Percentiles rank a stretch among this genome's conserved stretches.
Conservation (phyloP, 2,329 filamentous ascomycete species). For the Bipolaris zeicola region DNA sequence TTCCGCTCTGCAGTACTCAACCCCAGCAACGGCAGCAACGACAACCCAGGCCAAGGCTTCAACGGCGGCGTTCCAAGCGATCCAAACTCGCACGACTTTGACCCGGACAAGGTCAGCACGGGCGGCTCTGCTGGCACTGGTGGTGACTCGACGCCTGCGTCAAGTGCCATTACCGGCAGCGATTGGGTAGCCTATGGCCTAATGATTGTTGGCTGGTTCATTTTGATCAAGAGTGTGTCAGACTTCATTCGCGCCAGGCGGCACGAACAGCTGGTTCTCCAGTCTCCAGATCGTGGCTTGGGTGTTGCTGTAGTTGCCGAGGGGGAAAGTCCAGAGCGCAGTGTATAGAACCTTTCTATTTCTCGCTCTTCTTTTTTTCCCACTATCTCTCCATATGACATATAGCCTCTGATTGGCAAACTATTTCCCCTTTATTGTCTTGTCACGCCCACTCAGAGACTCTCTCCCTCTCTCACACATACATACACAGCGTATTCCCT, state of each 20-base stretch:
- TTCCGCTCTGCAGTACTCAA: conserved; percentile 69
- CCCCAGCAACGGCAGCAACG: conserved; percentile 45
- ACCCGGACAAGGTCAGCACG: conserved; percentile 69
- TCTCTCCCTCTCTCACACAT: neutral
- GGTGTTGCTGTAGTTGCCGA: conserved; percentile 84
- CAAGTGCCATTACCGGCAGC: conserved; percentile 68
- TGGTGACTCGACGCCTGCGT: conserved; percentile 40
- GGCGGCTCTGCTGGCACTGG: conserved; percentile 12
- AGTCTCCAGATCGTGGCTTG: conserved; percentile 88
- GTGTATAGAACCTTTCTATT: conserved; percentile 40
- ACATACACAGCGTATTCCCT: conserved; percentile 3
- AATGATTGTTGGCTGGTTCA: conserved; percentile 99
- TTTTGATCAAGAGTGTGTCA: conserved; percentile 89
- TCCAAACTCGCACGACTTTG: conserved; percentile 88
- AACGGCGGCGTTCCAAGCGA: conserved; percentile 72
- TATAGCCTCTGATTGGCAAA: conserved; percentile 12
- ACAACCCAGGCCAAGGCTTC: conserved; percentile 58
- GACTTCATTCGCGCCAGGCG: conserved; percentile 86
- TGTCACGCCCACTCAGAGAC: neutral
- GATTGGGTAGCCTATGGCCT: conserved; percentile 92
- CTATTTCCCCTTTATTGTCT: neutral
- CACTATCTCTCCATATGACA: neutral
- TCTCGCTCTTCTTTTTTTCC: neutral
- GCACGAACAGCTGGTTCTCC: conserved; percentile 90
- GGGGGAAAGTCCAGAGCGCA: conserved; percentile 76